Evolutionary conservation across 192 early-diverging fungal species (phyloP).

Genomic region (Paraglomus brasilianum): DNA sequence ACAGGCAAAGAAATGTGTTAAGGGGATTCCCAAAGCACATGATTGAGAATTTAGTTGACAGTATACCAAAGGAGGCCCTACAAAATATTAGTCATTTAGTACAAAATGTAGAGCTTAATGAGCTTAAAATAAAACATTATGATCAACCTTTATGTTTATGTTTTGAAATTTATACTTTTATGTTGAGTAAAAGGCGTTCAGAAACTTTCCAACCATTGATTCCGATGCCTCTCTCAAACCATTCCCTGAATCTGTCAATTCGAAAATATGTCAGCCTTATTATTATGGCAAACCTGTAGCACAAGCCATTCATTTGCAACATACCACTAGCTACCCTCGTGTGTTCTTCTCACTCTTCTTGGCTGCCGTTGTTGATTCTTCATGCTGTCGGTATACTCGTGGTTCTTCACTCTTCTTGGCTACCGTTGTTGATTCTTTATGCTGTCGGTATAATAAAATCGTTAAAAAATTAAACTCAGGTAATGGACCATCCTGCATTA

Average conservation of each 20-base stretch:
- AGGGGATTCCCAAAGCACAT: no score
- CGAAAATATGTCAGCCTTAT: constrained; percentile 25
- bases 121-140: no score
- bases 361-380: constrained; percentile 25
- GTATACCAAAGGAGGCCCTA: no score
- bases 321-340: constrained; percentile 25
- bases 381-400: constrained; percentile 25
- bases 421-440: constrained; percentile 26
- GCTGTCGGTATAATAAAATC: constrained; percentile 29
- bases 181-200: no score
- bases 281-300: constrained; percentile 17
- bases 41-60: no score
- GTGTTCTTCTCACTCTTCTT: constrained; percentile 23
- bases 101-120: no score
- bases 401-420: constrained; percentile 21
- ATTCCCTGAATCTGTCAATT: constrained; percentile 20
- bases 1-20: no score
- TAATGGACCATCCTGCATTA: constrained; percentile 23
- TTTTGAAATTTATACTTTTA: no score
- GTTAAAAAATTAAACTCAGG: constrained; percentile 27
- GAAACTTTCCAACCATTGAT: constrained; percentile 22
- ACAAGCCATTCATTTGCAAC: constrained; percentile 26
- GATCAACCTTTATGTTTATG: no score
- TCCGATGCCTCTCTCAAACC: constrained; percentile 15
- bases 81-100: no score